Evolutionary conservation across 345 rosid genomes (phyloP), one percentile per base, ranked within the genome.

Genomic region (Ceriops zippeliana): DNA sequence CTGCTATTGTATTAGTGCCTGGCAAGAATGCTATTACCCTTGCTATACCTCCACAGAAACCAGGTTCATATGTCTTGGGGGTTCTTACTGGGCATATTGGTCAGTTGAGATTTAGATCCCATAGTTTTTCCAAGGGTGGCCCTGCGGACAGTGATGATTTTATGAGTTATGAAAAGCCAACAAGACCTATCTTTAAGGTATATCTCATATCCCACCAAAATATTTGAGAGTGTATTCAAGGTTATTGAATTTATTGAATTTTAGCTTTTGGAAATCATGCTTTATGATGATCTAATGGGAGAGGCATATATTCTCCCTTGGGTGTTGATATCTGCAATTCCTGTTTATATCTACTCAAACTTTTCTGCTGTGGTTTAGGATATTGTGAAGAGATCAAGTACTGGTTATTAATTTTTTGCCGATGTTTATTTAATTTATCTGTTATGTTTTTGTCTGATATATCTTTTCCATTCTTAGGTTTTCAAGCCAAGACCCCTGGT

Each of bases 91-190:
- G 99, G 62, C 97, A 88, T 76, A 91, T 95, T 68, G 99, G 99
- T 62, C 89, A 81, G 42, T 79, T 95, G 84, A 90, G 86, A 83
- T 87, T 95, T 73, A 85, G 99, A 78, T 95, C 99, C 72, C 99
- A 91, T 81, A 91, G 90, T 81, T 91, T 82, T 84, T 95, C 99
- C 30, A 95, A 87, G 81, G 96, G 86, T 78, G 96, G 93, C 62
- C 99, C 99, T 34, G 98, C 90, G 35, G 97, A 95, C 71, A 88
- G 76, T 79, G 99, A 91, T 80, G 98, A 95, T 85, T 87, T 95
- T 70, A 91, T 91, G 96, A 91, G 96, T 80, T 87, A 88, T 76
- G 99, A 95, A 82, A 95, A 88, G 73, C 97, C 98, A 80, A 85
- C 90, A 54, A 86, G 89, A 74, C 92, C 98, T 72, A 87, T 95